phyloP scores from a whole-genome alignment of 1,284 basidiomycete species.

The Rhodotorula sp. region DNA sequence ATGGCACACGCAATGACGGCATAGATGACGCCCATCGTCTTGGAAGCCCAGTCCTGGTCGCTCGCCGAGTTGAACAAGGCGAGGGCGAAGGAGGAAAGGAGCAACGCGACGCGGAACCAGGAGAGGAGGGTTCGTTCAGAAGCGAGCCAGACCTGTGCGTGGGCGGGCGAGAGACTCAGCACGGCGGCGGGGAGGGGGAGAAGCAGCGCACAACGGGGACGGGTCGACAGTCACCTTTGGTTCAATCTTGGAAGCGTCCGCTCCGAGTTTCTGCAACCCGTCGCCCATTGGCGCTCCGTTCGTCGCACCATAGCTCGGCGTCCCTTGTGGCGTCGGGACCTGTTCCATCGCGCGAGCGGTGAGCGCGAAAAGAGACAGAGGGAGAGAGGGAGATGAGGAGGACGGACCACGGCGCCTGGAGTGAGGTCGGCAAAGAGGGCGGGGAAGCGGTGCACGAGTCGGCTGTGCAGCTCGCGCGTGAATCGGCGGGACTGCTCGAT shows the following conservation, averaged over 20 bases:
- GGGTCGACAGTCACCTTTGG: too few species aligned
- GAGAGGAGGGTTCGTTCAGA: conserved; percentile 44
- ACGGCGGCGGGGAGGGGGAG: too few species aligned
- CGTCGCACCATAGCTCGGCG: conserved; percentile 24
- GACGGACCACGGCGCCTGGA: conserved; percentile 3
- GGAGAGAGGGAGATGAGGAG: neutral
- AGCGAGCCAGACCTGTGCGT: conserved; percentile 38
- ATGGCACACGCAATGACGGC: conserved; percentile 60
- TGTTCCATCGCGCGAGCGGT: neutral
- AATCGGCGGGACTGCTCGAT: conserved; percentile 16
- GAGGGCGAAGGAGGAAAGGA: conserved; percentile 80
- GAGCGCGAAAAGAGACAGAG: neutral
- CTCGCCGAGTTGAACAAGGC: conserved; percentile 81
- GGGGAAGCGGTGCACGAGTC: conserved; percentile 28
- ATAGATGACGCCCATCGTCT: conserved; percentile 79
- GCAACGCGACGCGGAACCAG: conserved; percentile 59
- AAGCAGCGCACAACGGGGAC: too few species aligned
- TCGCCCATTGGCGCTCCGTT: conserved; percentile 15
- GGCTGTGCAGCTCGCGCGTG: conserved; percentile 21
- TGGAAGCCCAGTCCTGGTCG: conserved; percentile 63
- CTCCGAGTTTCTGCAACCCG: conserved; percentile 30
- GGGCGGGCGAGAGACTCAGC: too few species aligned
- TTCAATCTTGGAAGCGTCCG: conserved; percentile 39
- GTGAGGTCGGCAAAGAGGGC: conserved; percentile 26
- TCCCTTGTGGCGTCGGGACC: neutral